These are phyloP conservation scores for Antrodiella citrinella DNA, from an alignment of 768 basidiomycete genomes.

Conservation along the genomic window DNA sequence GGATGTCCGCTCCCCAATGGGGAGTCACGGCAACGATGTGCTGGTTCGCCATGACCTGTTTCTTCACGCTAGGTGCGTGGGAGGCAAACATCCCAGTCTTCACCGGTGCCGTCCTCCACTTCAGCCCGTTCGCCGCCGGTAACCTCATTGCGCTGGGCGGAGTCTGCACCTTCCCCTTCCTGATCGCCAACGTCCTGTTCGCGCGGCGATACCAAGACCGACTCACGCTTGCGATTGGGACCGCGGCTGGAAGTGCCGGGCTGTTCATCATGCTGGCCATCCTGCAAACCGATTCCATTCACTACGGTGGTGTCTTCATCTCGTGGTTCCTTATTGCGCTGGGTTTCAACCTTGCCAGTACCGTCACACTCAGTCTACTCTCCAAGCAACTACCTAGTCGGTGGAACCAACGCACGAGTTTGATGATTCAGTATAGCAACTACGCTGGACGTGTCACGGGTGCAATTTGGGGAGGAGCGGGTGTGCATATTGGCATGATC, in stretches of 20 bases:
- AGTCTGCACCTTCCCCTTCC: constrained; percentile 54
- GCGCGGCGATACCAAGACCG: constrained; percentile 56
- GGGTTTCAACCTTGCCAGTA: constrained; percentile 68
- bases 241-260: constrained; percentile 40
- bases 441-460: constrained; percentile 58
- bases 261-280: constrained; percentile 44
- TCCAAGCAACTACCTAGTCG: constrained; percentile 59
- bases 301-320: constrained; percentile 38
- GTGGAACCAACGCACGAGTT: constrained; percentile 52
- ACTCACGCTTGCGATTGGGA: constrained; percentile 45
- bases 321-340: constrained; percentile 55
- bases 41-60: constrained; percentile 63
- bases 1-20: constrained; percentile 29
- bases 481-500: constrained; percentile 50
- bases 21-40: constrained; percentile 57
- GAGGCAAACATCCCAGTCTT: constrained; percentile 63
- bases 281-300: constrained; percentile 30
- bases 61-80: constrained; percentile 65
- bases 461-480: constrained; percentile 62
- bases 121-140: constrained; percentile 55
- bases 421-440: constrained; percentile 64
- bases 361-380: constrained; percentile 56
- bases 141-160: constrained; percentile 69
- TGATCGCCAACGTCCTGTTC: constrained; percentile 49
- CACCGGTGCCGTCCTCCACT: constrained; percentile 36